These are phyloP conservation scores for Saturnispora quitensis DNA, from an alignment of 805 yeast genomes.

Conservation along the genomic window DNA sequence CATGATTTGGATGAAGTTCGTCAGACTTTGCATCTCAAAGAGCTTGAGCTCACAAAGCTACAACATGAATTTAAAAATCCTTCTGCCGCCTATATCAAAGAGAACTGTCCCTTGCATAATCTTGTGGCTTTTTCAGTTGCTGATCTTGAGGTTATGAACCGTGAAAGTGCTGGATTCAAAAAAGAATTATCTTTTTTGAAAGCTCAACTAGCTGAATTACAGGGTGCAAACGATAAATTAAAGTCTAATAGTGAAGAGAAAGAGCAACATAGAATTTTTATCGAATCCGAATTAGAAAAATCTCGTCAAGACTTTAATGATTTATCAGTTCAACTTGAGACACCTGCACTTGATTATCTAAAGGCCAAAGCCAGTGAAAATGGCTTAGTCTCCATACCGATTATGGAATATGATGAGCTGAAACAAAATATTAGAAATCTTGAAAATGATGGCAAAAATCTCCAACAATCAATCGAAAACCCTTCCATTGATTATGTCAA, in stretches of 20 bases:
- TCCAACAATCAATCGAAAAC: background rate
- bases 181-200: constrained; percentile 4
- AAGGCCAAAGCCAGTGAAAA: constrained; percentile 1
- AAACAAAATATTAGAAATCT: background rate
- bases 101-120: constrained; percentile 24
- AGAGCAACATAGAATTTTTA: background rate
- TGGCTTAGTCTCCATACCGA: constrained; percentile 11
- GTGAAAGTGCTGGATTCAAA: constrained; percentile 6
- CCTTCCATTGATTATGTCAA: constrained; percentile 1
- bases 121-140: constrained; percentile 19
- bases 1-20: background rate
- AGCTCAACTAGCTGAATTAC: background rate
- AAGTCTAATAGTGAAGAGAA: background rate
- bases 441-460: background rate
- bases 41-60: constrained; percentile 4
- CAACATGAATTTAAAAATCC: constrained; percentile 6
- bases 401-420: constrained; percentile 21
- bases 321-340: constrained; percentile 6
- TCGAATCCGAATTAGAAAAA: background rate
- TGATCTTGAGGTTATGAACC: constrained; percentile 1
- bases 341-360: constrained; percentile 11
- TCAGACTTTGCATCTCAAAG: background rate
- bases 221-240: background rate
- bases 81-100: constrained; percentile 19
- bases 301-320: background rate